Base-by-base conservation (phyloP, 164 flowering plant species). In the Macadamia integrifolia region DNA sequence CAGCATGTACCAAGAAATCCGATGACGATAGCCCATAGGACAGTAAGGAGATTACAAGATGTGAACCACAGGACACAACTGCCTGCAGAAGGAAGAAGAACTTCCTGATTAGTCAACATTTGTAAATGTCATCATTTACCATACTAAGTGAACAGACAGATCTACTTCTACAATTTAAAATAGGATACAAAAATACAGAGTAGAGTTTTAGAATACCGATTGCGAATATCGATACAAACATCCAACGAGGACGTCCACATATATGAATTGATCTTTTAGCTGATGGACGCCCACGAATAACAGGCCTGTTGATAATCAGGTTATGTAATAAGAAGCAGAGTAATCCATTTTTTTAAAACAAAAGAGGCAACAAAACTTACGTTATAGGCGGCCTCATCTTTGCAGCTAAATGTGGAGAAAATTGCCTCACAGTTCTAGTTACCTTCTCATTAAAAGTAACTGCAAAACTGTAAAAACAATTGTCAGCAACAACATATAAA, bases 351-450 rank as follows among this genome's bases (percentile, higher is more conserved):
- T 28, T 46, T 9, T 0, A 46, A 17, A 29, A 30, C 57, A 43
- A 6, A 18, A 60, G 15, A 7, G 10, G 31, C 14, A 11, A 43
- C 8, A 52, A 68, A 13, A 82, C 93, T 79, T 76, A 95, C 98
- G 87, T 86, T 15, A 83, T 87, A 57, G 97, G 87, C 65, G 99
- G 96, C 77, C 97, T 90, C 97, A 95, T 88, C 74, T 92, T 92
- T 67, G 98, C 96, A 59, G 98, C 99, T 70, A 95, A 76, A 78
- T 95, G 98, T 18, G 99, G 99, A 72, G 98, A 95, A 68, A 92
- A 84, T 81, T 84, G 88, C 72, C 98, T 87, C 70, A 95, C 87
- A 23, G 90, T 86, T 82, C 98, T 82, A 67, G 99, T 89, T 30
- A 86, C 89, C 79, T 92, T 92, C 81, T 92, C 99, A 81, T 83